Evolutionary conservation across 805 yeast species (phyloP).

Genomic region (Jamesozyma rosinii): DNA sequence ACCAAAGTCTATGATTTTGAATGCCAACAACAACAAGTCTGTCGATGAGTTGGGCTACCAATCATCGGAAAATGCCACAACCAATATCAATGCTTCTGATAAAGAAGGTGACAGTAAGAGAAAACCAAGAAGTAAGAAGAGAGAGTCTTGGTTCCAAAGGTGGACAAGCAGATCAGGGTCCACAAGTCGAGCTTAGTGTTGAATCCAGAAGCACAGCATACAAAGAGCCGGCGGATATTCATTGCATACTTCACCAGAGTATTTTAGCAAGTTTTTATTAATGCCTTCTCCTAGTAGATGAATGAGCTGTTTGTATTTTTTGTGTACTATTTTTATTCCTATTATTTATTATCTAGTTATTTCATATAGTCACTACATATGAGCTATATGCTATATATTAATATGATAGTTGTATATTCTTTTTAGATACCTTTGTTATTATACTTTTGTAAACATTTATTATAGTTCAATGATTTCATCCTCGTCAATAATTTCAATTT

Average conservation of each 20-base stretch:
- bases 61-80: slow-evolving; percentile 1
- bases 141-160: slow-evolving; percentile 40
- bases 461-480: slow-evolving; percentile 5
- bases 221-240: too few relatives aligned
- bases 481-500: slow-evolving; percentile 3
- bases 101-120: slow-evolving; percentile 7
- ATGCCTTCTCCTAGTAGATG: too few relatives aligned
- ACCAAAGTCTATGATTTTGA: slow-evolving; percentile 17
- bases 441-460: neutral
- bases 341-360: too few relatives aligned
- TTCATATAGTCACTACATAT: neutral
- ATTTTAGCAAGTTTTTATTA: too few relatives aligned
- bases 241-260: too few relatives aligned
- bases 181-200: slow-evolving; percentile 1
- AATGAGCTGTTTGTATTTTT: neutral
- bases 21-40: slow-evolving; percentile 14
- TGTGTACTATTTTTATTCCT: neutral
- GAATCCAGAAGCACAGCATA: too few relatives aligned
- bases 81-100: neutral
- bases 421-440: too few relatives aligned
- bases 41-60: slow-evolving; percentile 14
- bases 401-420: too few relatives aligned
- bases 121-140: slow-evolving; percentile 24
- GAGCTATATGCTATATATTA: too few relatives aligned
- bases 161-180: slow-evolving; percentile 33